Conservation (phyloP, 305 asterid genomes). For the Lippia alba region DNA sequence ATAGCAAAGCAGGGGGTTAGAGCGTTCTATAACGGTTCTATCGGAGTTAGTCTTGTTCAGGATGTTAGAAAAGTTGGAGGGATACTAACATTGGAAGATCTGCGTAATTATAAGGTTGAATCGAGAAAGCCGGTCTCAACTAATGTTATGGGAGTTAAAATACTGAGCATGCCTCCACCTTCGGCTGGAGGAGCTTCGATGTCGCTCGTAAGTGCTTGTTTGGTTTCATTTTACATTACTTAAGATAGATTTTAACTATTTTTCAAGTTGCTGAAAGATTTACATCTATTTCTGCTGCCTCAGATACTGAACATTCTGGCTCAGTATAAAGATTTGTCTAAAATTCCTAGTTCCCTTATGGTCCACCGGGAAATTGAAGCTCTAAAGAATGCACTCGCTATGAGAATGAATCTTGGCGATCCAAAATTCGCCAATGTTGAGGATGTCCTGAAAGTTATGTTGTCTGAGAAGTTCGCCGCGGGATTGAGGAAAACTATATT, state of each 20-base stretch:
- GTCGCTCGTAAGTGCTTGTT: slow-evolving; percentile 63
- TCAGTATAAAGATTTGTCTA: slow-evolving; percentile 43
- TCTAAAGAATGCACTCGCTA: slow-evolving; percentile 65
- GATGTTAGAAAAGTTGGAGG: slow-evolving; percentile 66
- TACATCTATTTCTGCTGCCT: neutral
- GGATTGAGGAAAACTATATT: slow-evolving; percentile 46
- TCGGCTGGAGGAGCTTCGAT: slow-evolving; percentile 71
- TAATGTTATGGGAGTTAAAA: slow-evolving; percentile 51
- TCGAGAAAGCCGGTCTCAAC: slow-evolving; percentile 48
- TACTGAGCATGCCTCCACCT: slow-evolving; percentile 76
- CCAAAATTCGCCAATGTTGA: slow-evolving; percentile 53
- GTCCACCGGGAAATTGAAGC: slow-evolving; percentile 68
- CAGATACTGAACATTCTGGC: slow-evolving; percentile 72
- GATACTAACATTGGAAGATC: slow-evolving; percentile 55
- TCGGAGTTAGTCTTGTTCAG: slow-evolving; percentile 51
- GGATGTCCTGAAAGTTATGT: slow-evolving; percentile 49
- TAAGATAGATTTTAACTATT: too few species aligned
- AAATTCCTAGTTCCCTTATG: slow-evolving; percentile 44
- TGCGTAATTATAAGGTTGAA: slow-evolving; percentile 55
- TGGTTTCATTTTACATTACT: too few species aligned
- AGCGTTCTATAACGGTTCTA: slow-evolving; percentile 60
- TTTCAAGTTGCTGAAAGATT: too few species aligned
- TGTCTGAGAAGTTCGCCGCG: slow-evolving; percentile 57
- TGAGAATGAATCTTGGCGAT: slow-evolving; percentile 69
- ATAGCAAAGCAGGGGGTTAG: slow-evolving; percentile 46